Conservation (phyloP, 441 rosid genomes). For the Croton setiger region DNA sequence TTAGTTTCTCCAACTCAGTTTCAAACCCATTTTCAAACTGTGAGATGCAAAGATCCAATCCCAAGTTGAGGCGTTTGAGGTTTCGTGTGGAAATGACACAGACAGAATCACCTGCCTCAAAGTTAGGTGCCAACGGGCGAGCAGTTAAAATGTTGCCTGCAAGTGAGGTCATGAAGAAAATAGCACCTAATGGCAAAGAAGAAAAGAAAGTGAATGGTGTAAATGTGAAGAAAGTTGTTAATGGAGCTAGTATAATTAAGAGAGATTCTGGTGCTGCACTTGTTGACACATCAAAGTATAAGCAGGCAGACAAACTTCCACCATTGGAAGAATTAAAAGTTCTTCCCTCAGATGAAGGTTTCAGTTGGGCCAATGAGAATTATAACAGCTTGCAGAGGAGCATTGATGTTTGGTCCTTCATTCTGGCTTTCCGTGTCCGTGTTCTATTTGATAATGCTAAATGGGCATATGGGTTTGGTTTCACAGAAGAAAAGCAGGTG, state of each 20-base stretch:
- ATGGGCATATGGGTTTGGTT: constrained; percentile 76
- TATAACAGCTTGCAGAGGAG: constrained; percentile 70
- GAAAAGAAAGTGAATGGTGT: constrained; percentile 56
- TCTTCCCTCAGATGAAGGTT: constrained; percentile 88
- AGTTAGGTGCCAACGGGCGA: constrained; percentile 53
- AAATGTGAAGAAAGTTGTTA: constrained; percentile 39
- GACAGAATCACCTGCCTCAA: constrained; percentile 45
- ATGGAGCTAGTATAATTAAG: constrained; percentile 56
- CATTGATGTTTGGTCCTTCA: constrained; percentile 86
- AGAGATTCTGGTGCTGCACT: constrained; percentile 38
- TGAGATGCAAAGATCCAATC: constrained; percentile 32
- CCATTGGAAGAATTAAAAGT: constrained; percentile 59
- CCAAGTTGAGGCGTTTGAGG: constrained; percentile 23
- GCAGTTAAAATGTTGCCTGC: constrained; percentile 78
- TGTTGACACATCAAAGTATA: constrained; percentile 39
- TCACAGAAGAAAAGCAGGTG: constrained; percentile 84
- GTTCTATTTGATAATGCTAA: constrained; percentile 77
- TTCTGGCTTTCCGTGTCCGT: constrained; percentile 66
- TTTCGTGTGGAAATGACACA: constrained; percentile 59
- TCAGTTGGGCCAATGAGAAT: constrained; percentile 95
- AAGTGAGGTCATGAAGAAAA: constrained; percentile 60
- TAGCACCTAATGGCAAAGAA: constrained; percentile 30
- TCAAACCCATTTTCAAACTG: constrained; percentile 30
- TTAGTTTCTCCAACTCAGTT: constrained; percentile 54
- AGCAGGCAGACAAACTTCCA: constrained; percentile 46